phyloP scores from a whole-genome alignment of 768 basidiomycete species.

The Dentipellis sp. region DNA sequence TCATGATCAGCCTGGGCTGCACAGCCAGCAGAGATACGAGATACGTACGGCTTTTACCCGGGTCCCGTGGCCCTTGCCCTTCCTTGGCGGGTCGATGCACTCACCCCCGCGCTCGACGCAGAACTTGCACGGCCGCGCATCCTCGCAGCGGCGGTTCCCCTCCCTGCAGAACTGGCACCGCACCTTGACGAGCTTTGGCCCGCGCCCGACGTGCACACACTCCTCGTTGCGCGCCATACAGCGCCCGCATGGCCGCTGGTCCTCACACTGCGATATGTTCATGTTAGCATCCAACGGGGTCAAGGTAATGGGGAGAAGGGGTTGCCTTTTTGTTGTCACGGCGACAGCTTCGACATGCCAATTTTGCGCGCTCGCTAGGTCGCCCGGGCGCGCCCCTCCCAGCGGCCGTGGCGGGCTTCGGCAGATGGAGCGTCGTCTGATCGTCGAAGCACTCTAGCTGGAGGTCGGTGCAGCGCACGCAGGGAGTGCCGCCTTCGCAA shows the following conservation, averaged over 20 bases:
- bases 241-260: slow-evolving; percentile 52
- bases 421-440: slow-evolving; percentile 8
- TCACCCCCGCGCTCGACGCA: slow-evolving; percentile 38
- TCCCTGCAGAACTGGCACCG: slow-evolving; percentile 51
- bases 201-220: slow-evolving; percentile 47
- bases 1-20: not conserved
- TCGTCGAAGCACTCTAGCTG: slow-evolving; percentile 41
- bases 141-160: slow-evolving; percentile 51
- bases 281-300: not conserved
- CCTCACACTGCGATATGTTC: slow-evolving; percentile 38
- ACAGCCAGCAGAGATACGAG: slow-evolving; percentile 3
- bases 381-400: slow-evolving; percentile 17
- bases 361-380: slow-evolving; percentile 41
- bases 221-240: slow-evolving; percentile 45
- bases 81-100: slow-evolving; percentile 42
- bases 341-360: slow-evolving; percentile 52
- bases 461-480: slow-evolving; percentile 25
- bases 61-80: slow-evolving; percentile 45
- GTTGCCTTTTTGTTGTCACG: slow-evolving; percentile 58
- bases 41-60: slow-evolving; percentile 49
- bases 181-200: slow-evolving; percentile 47
- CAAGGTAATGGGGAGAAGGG: not conserved
- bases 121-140: slow-evolving; percentile 43
- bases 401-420: not conserved
- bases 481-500: slow-evolving; percentile 30